phyloP scores from a whole-genome alignment of 208 protist genomes.

The Crithidia bombi region DNA sequence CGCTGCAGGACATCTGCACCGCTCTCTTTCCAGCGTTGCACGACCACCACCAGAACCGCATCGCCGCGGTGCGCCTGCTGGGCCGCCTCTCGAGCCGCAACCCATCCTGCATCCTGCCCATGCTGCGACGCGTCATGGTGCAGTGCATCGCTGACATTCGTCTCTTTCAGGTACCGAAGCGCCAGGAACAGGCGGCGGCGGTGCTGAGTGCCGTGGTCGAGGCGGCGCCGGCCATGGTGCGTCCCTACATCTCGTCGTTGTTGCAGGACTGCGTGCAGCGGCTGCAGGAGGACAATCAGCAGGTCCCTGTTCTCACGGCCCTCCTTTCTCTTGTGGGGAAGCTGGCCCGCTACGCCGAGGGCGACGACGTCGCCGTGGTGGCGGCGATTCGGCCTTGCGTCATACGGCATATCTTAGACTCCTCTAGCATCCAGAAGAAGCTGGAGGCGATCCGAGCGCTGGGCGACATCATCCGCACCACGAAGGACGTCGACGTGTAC shows the following conservation, averaged over 20 bases:
- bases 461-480: conserved; percentile 88
- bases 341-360: conserved; percentile 81
- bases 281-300: conserved; percentile 59
- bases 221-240: conserved; percentile 75
- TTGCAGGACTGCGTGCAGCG: conserved; percentile 71
- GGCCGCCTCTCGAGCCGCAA: conserved; percentile 83
- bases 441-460: conserved; percentile 85
- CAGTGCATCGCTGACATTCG: conserved; percentile 86
- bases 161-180: conserved; percentile 79
- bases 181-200: conserved; percentile 78
- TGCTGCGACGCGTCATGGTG: conserved; percentile 84
- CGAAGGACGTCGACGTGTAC: conserved; percentile 85
- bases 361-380: conserved; percentile 73
- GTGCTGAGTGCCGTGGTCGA: conserved; percentile 84
- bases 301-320: conserved; percentile 62
- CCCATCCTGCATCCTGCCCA: conserved; percentile 78
- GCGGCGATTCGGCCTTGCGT: conserved; percentile 69
- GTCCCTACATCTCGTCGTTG: conserved; percentile 83
- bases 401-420: conserved; percentile 83
- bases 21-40: conserved; percentile 81
- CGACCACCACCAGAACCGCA: conserved; percentile 87
- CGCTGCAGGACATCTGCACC: conserved; percentile 74
- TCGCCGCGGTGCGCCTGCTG: conserved; percentile 80
- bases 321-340: conserved; percentile 85
- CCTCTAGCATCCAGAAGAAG: conserved; percentile 83